Evolutionary conservation across 1,139 yeast genomes (phyloP).

Genomic region (Diutina catenulata): DNA sequence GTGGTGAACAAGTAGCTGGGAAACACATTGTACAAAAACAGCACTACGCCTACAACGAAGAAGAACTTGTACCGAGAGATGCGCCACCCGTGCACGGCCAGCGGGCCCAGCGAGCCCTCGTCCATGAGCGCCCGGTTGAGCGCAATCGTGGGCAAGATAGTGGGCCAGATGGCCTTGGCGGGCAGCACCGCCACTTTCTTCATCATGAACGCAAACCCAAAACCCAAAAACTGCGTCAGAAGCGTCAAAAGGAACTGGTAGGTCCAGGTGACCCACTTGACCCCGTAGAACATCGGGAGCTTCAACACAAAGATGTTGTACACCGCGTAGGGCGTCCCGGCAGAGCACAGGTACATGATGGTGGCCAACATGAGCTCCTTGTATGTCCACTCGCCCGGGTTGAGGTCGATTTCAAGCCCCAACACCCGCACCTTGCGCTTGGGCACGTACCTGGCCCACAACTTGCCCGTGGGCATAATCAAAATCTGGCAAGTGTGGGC

Average conservation of each 20-base stretch:
- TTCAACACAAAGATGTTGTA: slow-evolving; percentile 34
- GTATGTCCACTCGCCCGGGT: slow-evolving; percentile 30
- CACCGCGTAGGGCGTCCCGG: slow-evolving; percentile 33
- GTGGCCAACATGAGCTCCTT: slow-evolving; percentile 25
- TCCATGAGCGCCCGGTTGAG: slow-evolving; percentile 25
- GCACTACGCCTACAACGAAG: slow-evolving; percentile 18
- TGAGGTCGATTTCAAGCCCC: slow-evolving; percentile 18
- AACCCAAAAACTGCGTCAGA: slow-evolving; percentile 35
- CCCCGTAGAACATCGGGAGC: slow-evolving; percentile 29
- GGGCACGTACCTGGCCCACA: slow-evolving; percentile 21
- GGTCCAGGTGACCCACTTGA: slow-evolving; percentile 30
- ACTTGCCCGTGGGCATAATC: slow-evolving; percentile 28
- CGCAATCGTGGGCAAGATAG: slow-evolving; percentile 33
- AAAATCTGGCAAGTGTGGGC: slow-evolving; percentile 32
- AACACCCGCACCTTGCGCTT: slow-evolving; percentile 7
- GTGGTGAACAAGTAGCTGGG: slow-evolving; percentile 32
- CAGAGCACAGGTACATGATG: slow-evolving; percentile 33
- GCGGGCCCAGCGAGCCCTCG: slow-evolving; percentile 15
- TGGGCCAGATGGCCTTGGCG: slow-evolving; percentile 35
- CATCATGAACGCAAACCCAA: slow-evolving; percentile 37
- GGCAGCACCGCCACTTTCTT: slow-evolving; percentile 33
- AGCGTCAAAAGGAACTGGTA: slow-evolving; percentile 26
- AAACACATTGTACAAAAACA: slow-evolving; percentile 32
- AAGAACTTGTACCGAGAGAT: slow-evolving; percentile 31
- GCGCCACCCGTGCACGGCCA: slow-evolving; percentile 26